Evolutionary conservation across 2,329 filamentous ascomycete species (phyloP), one percentile per base, ranked within the genome.

Genomic region (Fusarium sp.): DNA sequence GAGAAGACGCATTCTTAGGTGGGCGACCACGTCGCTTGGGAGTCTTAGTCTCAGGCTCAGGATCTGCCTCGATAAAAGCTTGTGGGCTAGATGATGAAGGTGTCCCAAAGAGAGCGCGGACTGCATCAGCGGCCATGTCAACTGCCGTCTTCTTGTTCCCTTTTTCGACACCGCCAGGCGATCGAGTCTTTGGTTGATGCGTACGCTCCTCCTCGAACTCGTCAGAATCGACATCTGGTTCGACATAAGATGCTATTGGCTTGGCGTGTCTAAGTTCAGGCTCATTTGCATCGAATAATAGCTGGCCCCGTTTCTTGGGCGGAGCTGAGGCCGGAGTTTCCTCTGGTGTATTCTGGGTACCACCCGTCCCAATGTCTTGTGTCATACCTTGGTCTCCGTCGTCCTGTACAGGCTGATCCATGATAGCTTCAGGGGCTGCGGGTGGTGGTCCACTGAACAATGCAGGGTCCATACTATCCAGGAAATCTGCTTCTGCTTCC

Each of bases 191-290:
- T 11, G 28, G 28, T 36, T 53, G 49, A 59, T 79, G 55, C n/a
- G 76, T 66, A 34, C 82, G 79, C 12, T 83, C 76, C 17, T 81
- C 81, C 30, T 85, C 83, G 6, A 81, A 79, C 9, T 77, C 76
- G 21, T 79, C 79, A 10, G 73, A 55, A 8, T 80, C 78, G 34
- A 65, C 34, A 42, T 86, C 81, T 28, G 83, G 83, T 47, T 86
- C 84, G 4, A 82, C 75, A 53, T 87, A 88, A 2, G 85, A 86
- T 28, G 79, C 67, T 67, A 75, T 81, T 7, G 85, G 85, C 65
- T 82, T 85, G 10, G 85, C 83, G 61, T 86, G 84, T 21, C 85
- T 80, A 20, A 87, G 76, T 12, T 78, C 75, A 21, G 84, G 84
- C 30, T 83, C 77, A 19, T 86, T 82, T 3, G 80, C 78, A 44